Evolutionary conservation across 257 asterid genomes (phyloP).

Genomic region (Solanum pennellii): DNA sequence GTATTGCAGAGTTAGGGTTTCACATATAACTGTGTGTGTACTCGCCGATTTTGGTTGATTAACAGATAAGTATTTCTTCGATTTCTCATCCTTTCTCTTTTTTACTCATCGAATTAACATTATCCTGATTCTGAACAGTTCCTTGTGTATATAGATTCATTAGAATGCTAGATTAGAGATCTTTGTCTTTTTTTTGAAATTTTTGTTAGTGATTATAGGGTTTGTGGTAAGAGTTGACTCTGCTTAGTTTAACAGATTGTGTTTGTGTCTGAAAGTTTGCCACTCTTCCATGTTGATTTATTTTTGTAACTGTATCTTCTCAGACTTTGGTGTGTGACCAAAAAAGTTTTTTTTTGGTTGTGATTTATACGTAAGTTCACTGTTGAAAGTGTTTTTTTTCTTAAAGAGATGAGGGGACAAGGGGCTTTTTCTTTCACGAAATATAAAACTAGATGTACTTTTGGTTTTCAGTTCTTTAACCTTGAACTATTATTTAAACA

Average conservation of each 20-base stretch:
- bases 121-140: background rate
- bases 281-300: background rate
- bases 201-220: conserved; percentile 11
- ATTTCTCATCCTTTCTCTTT: background rate
- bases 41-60: background rate
- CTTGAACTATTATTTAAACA: background rate
- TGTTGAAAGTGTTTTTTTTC: background rate
- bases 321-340: background rate
- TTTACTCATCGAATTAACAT: background rate
- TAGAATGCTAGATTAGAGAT: background rate
- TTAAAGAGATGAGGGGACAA: background rate
- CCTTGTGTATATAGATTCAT: background rate
- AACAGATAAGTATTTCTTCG: background rate
- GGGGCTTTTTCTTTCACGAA: background rate
- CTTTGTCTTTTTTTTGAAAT: background rate
- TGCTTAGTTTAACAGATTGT: background rate
- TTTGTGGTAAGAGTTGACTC: conserved; percentile 2
- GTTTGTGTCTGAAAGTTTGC: background rate
- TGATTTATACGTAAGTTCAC: background rate
- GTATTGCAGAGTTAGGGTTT: background rate
- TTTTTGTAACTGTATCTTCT: background rate
- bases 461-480: background rate
- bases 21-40: background rate
- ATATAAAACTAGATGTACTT: background rate
- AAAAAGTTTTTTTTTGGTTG: background rate